These are phyloP conservation scores for Colletotrichum acutatum DNA, from an alignment of 2,329 filamentous ascomycete genomes.

Conservation along the genomic window DNA sequence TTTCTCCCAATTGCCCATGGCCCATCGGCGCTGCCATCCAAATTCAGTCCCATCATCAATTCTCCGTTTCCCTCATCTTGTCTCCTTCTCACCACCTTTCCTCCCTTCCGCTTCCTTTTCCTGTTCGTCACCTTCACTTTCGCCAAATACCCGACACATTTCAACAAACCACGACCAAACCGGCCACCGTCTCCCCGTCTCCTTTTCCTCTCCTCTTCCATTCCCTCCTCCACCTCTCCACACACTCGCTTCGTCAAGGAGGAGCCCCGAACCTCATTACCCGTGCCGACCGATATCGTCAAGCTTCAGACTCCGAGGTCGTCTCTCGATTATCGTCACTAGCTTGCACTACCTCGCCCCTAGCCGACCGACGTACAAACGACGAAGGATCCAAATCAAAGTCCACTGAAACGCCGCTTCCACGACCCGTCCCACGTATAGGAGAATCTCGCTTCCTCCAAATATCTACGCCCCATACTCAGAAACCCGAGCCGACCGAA, in stretches of 20 bases:
- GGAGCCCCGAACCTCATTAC: not conserved
- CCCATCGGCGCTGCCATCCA: not conserved
- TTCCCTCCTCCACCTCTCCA: not conserved
- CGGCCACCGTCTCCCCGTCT: constrained; percentile 4
- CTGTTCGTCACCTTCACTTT: not conserved
- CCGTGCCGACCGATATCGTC: not conserved
- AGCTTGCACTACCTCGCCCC: not conserved
- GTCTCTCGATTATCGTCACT: not conserved
- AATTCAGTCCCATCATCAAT: constrained; percentile 28
- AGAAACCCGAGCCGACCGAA: constrained; percentile 8
- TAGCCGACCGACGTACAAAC: not conserved
- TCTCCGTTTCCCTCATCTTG: not conserved
- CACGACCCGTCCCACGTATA: not conserved
- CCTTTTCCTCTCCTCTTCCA: not conserved
- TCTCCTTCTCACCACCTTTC: not conserved
- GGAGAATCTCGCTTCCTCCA: constrained; percentile 25
- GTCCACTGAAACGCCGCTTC: not conserved
- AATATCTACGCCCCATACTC: not conserved
- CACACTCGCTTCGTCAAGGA: constrained; percentile 28
- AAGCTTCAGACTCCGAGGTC: not conserved
- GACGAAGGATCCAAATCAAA: not conserved
- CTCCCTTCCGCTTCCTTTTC: not conserved
- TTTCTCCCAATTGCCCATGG: constrained; percentile 4
- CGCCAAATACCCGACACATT: constrained; percentile 1
- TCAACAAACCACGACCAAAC: not conserved